Evolutionary conservation across 257 asterid species (phyloP).

Genomic region (Penstemon barbatus): DNA sequence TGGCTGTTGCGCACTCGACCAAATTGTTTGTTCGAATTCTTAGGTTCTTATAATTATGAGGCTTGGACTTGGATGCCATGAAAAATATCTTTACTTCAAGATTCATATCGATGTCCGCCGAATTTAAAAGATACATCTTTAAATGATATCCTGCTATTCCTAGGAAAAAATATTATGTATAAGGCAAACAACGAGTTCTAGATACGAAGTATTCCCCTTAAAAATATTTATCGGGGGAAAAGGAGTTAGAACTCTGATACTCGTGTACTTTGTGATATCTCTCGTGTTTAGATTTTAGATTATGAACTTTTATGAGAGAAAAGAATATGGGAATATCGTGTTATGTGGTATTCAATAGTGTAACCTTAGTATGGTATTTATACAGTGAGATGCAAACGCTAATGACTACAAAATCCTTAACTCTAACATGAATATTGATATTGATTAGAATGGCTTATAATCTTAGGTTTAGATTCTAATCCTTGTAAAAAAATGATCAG

Average conservation of each 20-base stretch:
- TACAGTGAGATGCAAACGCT: too few relatives aligned
- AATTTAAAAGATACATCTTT: not conserved
- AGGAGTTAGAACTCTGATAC: not conserved
- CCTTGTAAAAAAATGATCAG: slow-evolving; percentile 2
- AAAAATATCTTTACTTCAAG: not conserved
- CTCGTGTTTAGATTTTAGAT: slow-evolving; percentile 1
- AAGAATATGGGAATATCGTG: too few relatives aligned
- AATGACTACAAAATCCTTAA: too few relatives aligned
- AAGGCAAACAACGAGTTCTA: not conserved
- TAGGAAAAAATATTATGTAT: not conserved
- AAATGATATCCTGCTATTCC: not conserved
- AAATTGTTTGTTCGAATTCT: not conserved
- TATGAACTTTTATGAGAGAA: not conserved
- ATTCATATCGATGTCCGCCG: not conserved
- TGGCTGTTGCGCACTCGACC: not conserved
- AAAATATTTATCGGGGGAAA: not conserved
- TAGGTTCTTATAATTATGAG: not conserved
- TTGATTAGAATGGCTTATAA: not conserved
- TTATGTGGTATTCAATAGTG: too few relatives aligned
- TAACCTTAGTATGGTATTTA: too few relatives aligned
- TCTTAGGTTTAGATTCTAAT: not conserved
- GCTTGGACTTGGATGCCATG: not conserved
- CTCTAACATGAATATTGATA: too few relatives aligned
- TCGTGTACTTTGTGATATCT: not conserved
- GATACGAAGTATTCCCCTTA: not conserved